These are phyloP conservation scores for Paecilomyces fulvus DNA, from an alignment of 2,329 filamentous ascomycete genomes.

Conservation along the genomic window DNA sequence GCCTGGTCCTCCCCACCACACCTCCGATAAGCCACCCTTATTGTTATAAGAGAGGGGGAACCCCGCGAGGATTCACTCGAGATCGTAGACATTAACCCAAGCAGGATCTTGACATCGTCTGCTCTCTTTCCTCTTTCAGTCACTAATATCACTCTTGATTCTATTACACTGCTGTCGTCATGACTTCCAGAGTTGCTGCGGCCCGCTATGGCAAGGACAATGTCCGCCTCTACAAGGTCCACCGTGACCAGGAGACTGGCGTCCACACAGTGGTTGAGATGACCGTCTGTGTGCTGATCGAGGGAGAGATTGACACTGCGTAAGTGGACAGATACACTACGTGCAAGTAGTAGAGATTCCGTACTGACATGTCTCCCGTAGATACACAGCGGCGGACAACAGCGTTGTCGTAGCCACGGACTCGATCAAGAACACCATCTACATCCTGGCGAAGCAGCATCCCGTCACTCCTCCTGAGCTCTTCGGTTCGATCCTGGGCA, in stretches of 20 bases:
- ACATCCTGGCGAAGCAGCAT: conserved; percentile 89
- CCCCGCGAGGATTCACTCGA: not conserved
- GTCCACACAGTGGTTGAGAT: conserved; percentile 85
- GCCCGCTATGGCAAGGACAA: conserved; percentile 69
- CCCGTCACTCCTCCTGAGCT: conserved; percentile 89
- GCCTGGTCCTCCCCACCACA: not conserved
- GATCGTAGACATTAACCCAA: not conserved
- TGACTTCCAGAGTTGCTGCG: conserved; percentile 33
- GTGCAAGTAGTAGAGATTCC: not conserved
- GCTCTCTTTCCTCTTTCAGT: not conserved
- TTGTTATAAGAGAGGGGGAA: not conserved
- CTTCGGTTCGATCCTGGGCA: conserved; percentile 73
- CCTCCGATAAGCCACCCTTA: not conserved
- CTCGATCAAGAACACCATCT: conserved; percentile 95
- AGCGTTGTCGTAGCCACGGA: conserved; percentile 92
- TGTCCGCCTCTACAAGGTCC: conserved; percentile 93
- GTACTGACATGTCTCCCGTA: conserved; percentile 25
- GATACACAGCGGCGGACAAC: conserved; percentile 92
- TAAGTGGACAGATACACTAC: conserved; percentile 34
- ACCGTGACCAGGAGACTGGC: conserved; percentile 66
- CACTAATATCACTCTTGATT: not conserved
- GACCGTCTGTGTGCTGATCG: conserved; percentile 85
- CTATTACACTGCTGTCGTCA: conserved; percentile 10
- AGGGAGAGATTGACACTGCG: conserved; percentile 83
- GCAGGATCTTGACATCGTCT: not conserved